phyloP scores from a whole-genome alignment of 257 asterid species.

The Phtheirospermum japonicum region DNA sequence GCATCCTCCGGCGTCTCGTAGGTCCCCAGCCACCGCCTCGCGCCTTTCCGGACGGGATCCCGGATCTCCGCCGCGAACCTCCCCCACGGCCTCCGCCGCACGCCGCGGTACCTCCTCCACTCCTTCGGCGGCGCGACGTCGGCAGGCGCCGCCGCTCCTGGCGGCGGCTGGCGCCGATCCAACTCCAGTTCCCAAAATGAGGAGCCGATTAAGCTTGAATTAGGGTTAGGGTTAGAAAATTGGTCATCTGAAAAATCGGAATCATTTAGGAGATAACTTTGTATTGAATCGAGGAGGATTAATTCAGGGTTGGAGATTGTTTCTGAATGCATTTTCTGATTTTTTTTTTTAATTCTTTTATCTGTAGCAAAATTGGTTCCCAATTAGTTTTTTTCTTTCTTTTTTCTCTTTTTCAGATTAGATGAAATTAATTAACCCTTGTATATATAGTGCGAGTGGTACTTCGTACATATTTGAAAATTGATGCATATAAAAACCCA shows the following conservation, averaged over 20 bases:
- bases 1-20: conserved; percentile 56
- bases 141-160: conserved; percentile 5
- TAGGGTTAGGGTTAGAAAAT: conserved; percentile 29
- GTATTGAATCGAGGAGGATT: conserved; percentile 34
- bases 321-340: conserved; percentile 19
- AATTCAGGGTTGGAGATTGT: conserved; percentile 26
- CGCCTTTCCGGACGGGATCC: conserved; percentile 34
- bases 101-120: conserved; percentile 45
- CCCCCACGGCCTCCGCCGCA: conserved; percentile 48
- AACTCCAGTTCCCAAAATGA: conserved; percentile 25
- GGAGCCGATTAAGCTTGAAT: conserved; percentile 13
- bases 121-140: conserved; percentile 9
- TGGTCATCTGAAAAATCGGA: no score
- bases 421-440: background rate
- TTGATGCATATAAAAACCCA: background rate
- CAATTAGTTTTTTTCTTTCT: background rate
- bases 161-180: background rate
- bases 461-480: background rate
- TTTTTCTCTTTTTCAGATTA: background rate
- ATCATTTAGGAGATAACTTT: no score
- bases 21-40: conserved; percentile 56
- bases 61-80: conserved; percentile 53
- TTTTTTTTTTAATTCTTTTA: background rate
- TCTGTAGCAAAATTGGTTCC: no score
- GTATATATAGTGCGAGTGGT: conserved; percentile 21